Evolutionary conservation across 306 rosid genomes (phyloP).

Genomic region (Biancaea sappan): DNA sequence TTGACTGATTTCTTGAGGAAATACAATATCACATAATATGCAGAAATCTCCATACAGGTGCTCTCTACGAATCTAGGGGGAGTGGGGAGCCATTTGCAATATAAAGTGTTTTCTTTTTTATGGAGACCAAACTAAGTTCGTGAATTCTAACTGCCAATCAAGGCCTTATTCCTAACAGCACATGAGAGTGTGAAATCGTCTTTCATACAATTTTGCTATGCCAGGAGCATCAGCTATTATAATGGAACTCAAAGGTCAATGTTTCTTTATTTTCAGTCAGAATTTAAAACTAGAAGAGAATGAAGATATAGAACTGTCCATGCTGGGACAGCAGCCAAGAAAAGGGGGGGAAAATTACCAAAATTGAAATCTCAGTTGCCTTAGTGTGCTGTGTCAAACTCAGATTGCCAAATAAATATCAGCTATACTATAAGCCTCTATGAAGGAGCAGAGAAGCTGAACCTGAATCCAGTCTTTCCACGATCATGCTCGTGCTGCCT

Average conservation of each 20-base stretch:
- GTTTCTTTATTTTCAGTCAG: slow-evolving; percentile 34
- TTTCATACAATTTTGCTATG: neutral
- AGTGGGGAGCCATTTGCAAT: neutral
- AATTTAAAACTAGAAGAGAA: slow-evolving; percentile 25
- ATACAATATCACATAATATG: too few species aligned
- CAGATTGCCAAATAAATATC: neutral
- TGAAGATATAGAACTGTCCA: neutral
- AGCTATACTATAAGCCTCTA: slow-evolving; percentile 28
- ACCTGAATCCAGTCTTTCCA: slow-evolving; percentile 82
- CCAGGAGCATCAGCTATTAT: slow-evolving; percentile 16
- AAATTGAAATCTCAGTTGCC: slow-evolving; percentile 27
- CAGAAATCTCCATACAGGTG: neutral
- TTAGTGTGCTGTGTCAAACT: slow-evolving; percentile 11
- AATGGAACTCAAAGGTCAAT: neutral
- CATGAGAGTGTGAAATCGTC: neutral
- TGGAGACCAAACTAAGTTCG: neutral
- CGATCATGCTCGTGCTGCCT: slow-evolving; percentile 70
- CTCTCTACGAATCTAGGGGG: neutral
- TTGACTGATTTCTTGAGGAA: too few species aligned
- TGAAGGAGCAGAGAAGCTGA: slow-evolving; percentile 80
- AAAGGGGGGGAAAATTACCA: slow-evolving; percentile 13
- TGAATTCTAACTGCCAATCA: slow-evolving; percentile 15
- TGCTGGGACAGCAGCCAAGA: neutral
- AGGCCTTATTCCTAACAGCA: slow-evolving; percentile 10
- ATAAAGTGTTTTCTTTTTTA: too few species aligned